Base-by-base conservation (phyloP, 192 early-diverging fungal genomes). In the Mortierella antarctica region DNA sequence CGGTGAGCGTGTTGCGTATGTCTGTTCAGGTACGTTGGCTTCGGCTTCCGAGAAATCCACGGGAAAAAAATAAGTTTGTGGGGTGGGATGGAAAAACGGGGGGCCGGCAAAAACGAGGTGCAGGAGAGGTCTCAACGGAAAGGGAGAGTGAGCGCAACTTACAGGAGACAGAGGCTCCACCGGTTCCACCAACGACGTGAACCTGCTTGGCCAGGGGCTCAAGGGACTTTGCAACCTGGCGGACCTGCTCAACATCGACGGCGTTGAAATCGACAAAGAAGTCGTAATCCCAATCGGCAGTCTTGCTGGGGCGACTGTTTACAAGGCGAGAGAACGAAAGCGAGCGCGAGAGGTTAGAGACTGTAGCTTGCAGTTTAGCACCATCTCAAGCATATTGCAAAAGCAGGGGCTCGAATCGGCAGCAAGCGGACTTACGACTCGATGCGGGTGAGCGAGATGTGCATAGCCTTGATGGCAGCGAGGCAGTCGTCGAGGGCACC, bases 231-330 rank as follows among this genome's bases (percentile, higher is more conserved):
- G 92, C 83, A 2, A 92, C 90, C 17, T 74, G 51, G 41, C 85
- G 64, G 42, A 97, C 88, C 55, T 94, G 87, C 46, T 87, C 83
- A 64, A 84, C 80, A 81, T 83, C 78, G 45, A 71, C 64, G 2
- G 95, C 92, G 53, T 90, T 85, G 61, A 98, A 96, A 79, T 98
- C 97, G 52, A 99, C 89, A 82, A 92, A 97, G 84, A 99, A 96
- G 78, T 99, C 95, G 79, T 99, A 99, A 54, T 93, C 87, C 55
- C 91, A 93, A 23, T 91, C 91, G 45, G 85, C 83, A 7, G 91
- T 92, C 73, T 88, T 91, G 83, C 90, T 91, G 45, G 97, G 95
- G 20, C 97, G 93, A 49, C 89, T 90, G 56, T 41, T 48, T 52
- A 20, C n/a, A n/a, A 46, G 39, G 39, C 46, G 17, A 53, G 23